Conservation (phyloP, 148 eudicot species). For the Arctostaphylos glauca region DNA sequence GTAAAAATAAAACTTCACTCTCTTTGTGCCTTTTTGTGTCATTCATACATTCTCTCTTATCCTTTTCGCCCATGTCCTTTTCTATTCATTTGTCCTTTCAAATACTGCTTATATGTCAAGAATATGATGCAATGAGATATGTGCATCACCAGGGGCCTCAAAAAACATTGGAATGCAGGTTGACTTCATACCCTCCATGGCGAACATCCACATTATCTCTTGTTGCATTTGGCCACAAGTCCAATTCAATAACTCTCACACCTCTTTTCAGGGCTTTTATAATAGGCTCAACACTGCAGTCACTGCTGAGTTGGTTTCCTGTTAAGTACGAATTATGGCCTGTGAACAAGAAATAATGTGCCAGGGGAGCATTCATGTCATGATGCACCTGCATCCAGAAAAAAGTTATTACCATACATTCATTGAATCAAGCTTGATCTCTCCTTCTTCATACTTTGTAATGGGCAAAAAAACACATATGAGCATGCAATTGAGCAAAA, state of each 20-base stretch:
- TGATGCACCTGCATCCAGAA: constrained; percentile 46
- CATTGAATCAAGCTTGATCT: constrained; percentile 12
- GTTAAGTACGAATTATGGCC: constrained; percentile 84
- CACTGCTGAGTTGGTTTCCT: constrained; percentile 64
- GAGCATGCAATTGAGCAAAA: not conserved
- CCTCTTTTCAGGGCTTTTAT: constrained; percentile 45
- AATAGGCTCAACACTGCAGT: constrained; percentile 57
- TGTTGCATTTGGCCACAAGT: constrained; percentile 57
- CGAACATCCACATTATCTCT: constrained; percentile 38
- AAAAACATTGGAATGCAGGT: not conserved
- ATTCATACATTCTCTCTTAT: not conserved
- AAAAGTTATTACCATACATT: constrained; percentile 22
- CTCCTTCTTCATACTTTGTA: not conserved
- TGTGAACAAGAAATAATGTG: constrained; percentile 67
- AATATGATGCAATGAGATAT: not conserved
- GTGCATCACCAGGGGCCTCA: not conserved
- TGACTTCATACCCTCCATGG: constrained; percentile 61
- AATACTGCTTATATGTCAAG: not conserved
- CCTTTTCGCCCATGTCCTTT: not conserved
- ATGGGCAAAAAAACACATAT: constrained; percentile 12
- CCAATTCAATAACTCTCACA: constrained; percentile 73
- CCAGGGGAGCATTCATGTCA: constrained; percentile 61
- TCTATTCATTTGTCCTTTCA: not conserved
- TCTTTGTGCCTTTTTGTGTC: not conserved
- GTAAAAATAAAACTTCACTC: not conserved